These are phyloP conservation scores for Alternaria infectoria DNA, from an alignment of 2,329 filamentous ascomycete genomes.

Conservation along the genomic window DNA sequence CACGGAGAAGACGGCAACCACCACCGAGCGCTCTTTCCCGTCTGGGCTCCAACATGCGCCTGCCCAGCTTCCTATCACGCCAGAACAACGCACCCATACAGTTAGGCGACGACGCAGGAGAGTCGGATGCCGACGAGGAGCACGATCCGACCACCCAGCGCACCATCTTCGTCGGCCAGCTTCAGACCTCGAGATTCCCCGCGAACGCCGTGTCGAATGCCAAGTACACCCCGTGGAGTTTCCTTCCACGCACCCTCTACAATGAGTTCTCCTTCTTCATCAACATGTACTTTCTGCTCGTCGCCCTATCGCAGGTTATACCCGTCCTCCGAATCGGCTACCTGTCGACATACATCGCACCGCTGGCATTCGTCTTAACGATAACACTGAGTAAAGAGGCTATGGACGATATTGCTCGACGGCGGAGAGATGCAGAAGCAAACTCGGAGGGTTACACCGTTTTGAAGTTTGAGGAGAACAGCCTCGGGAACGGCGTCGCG, in stretches of 20 bases:
- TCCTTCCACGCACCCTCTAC: conserved; percentile 91
- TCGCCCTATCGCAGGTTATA: conserved; percentile 92
- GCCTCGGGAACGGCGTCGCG: conserved; percentile 41
- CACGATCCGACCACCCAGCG: conserved; percentile 72
- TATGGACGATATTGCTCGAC: conserved; percentile 85
- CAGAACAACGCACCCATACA: conserved; percentile 33
- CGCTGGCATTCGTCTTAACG: conserved; percentile 85
- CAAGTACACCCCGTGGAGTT: conserved; percentile 95
- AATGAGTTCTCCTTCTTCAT: conserved; percentile 99
- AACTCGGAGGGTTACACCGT: conserved; percentile 90
- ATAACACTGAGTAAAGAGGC: conserved; percentile 97
- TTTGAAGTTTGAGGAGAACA: conserved; percentile 70
- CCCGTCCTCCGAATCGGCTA: conserved; percentile 91
- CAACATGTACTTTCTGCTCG: conserved; percentile 98
- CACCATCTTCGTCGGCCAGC: conserved; percentile 75
- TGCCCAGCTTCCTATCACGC: conserved; percentile 69
- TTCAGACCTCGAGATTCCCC: conserved; percentile 78
- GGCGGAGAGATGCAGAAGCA: conserved; percentile 87
- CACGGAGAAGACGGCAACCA: conserved; percentile 30
- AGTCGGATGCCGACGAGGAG: conserved; percentile 53
- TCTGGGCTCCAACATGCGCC: conserved; percentile 61
- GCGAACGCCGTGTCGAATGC: conserved; percentile 94
- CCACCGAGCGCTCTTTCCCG: conserved; percentile 50
- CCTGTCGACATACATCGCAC: conserved; percentile 91
- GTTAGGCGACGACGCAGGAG: conserved; percentile 34